Percentiles rank a stretch among this genome's conserved stretches.
These are phyloP conservation scores for Bacidia rubella DNA, from an alignment of 495 filamentous ascomycete species.

Conservation along the genomic window DNA sequence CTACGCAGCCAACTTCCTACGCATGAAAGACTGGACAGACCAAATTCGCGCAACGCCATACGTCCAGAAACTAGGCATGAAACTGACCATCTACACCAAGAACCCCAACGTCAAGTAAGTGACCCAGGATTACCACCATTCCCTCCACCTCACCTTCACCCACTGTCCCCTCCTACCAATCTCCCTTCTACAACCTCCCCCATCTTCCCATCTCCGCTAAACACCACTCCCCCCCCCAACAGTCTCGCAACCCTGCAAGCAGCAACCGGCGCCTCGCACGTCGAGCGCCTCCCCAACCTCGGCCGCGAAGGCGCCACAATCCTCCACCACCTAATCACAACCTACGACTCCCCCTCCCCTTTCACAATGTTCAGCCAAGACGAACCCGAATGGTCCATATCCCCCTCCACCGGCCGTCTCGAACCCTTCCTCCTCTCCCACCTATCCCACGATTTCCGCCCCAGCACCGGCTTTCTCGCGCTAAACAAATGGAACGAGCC, in stretches of 20 bases:
- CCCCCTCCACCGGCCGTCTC: neutral
- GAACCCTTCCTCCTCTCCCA: neutral
- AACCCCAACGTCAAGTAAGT: slow-evolving; percentile 1
- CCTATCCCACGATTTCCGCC: slow-evolving; percentile 1
- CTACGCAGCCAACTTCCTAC: neutral
- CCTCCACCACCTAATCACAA: slow-evolving; percentile 7
- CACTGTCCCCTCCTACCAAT: neutral
- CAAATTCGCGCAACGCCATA: slow-evolving; percentile 2
- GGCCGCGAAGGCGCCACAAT: slow-evolving; percentile 3
- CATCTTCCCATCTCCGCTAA: neutral
- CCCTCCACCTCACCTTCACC: no score
- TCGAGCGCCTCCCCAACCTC: slow-evolving; percentile 4
- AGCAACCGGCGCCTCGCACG: neutral
- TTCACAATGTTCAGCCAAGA: slow-evolving; percentile 8
- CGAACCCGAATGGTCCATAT: neutral
- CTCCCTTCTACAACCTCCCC: neutral
- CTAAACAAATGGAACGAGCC: slow-evolving; percentile 4
- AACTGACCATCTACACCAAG: slow-evolving; percentile 2
- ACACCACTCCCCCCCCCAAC: neutral
- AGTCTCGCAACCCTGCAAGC: slow-evolving; percentile 1
- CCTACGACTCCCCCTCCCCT: neutral
- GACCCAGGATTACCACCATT: no score
- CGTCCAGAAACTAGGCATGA: slow-evolving; percentile 4
- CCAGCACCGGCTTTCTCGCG: slow-evolving; percentile 4
- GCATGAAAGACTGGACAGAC: neutral